A percentile compares a stretch with the other conserved stretches of the same genome.
Evolutionary conservation across 2,329 filamentous ascomycete genomes (phyloP).

Genomic region (Cladosporium sphaerospermum): DNA sequence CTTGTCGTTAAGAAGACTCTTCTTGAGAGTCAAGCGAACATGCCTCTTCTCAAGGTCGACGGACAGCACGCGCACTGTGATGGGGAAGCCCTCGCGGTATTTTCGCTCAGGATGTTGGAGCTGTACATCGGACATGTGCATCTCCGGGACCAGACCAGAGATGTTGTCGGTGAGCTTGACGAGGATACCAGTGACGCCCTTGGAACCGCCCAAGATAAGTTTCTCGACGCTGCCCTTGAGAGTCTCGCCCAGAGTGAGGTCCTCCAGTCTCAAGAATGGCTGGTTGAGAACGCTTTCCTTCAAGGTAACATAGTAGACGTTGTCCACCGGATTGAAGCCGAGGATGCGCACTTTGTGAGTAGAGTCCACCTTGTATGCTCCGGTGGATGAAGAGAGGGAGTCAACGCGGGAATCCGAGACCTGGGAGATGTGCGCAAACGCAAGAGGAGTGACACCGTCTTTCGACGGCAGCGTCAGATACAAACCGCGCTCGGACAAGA

Average conservation of each 20-base stretch:
- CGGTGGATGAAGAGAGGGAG: constrained; percentile 66
- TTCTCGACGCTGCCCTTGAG: constrained; percentile 82
- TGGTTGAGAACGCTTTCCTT: constrained; percentile 78
- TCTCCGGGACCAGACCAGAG: constrained; percentile 78
- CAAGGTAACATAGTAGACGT: constrained; percentile 77
- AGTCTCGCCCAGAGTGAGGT: constrained; percentile 73
- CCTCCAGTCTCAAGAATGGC: constrained; percentile 83
- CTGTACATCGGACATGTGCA: constrained; percentile 80
- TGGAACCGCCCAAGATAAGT: constrained; percentile 68
- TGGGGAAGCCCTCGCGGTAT: constrained; percentile 76
- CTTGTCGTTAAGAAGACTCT: constrained; percentile 69
- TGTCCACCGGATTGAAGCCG: constrained; percentile 81
- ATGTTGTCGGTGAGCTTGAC: constrained; percentile 82
- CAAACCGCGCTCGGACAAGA: constrained; percentile 73
- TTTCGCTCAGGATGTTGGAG: constrained; percentile 94
- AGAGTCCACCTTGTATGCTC: constrained; percentile 71
- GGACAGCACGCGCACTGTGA: constrained; percentile 81
- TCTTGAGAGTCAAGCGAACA: constrained; percentile 86
- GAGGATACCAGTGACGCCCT: constrained; percentile 74
- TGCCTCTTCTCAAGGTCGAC: constrained; percentile 68
- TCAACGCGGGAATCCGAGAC: constrained; percentile 89
- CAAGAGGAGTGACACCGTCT: constrained; percentile 7
- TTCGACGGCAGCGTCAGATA: constrained; percentile 62
- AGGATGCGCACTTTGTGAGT: constrained; percentile 76
- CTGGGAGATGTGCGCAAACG: constrained; percentile 91